A percentile compares a stretch with the other conserved stretches of the same genome.
Conservation (phyloP, 2,329 filamentous ascomycete species). For the Phaeosphaeria sp. region DNA sequence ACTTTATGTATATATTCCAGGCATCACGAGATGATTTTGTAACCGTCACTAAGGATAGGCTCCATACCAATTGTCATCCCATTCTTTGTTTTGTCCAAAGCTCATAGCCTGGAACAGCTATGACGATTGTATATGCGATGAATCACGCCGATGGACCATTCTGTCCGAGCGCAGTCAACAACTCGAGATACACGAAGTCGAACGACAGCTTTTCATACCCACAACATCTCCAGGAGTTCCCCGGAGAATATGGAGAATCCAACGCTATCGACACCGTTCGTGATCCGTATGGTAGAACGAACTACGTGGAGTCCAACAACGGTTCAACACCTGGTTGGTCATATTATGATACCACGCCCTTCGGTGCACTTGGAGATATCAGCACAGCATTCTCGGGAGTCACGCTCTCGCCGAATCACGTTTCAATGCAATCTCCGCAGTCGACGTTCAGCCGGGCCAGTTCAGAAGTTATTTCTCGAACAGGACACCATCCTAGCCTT, state of each 20-base stretch:
- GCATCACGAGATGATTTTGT: neutral
- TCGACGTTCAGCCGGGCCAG: neutral
- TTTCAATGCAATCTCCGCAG: neutral
- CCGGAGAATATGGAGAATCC: neutral
- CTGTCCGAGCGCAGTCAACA: neutral
- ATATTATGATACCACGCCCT: neutral
- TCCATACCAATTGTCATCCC: too few relatives aligned
- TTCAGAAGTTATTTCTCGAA: neutral
- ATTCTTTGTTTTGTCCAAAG: too few relatives aligned
- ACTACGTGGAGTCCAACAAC: neutral
- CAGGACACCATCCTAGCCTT: neutral
- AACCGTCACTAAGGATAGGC: neutral
- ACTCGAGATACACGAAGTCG: neutral
- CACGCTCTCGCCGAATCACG: neutral
- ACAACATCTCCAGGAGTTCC: neutral
- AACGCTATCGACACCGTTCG: neutral
- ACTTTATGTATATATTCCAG: neutral
- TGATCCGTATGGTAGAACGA: neutral
- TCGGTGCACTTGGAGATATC: neutral
- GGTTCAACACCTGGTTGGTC: neutral
- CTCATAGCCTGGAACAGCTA: too few relatives aligned
- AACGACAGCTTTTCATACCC: neutral
- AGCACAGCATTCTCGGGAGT: neutral
- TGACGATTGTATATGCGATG: neutral
- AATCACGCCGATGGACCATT: neutral